Conservation (phyloP, 371 early-diverging fungal species). For the Actinomucor elegans region DNA sequence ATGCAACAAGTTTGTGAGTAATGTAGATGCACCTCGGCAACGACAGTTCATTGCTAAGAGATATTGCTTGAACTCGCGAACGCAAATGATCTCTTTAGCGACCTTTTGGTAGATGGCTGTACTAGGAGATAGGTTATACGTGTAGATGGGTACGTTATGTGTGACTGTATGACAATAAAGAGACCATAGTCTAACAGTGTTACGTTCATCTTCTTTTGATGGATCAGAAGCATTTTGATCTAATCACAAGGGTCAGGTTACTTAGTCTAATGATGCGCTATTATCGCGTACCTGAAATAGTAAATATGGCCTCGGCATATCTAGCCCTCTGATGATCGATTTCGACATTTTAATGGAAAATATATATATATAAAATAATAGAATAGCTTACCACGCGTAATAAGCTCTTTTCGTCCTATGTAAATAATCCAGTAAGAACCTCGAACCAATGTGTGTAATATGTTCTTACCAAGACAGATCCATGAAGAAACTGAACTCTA, state of each 20-base stretch:
- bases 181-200: slow-evolving; percentile 66
- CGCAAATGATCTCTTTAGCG: slow-evolving; percentile 67
- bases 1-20: slow-evolving; percentile 69
- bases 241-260: neutral
- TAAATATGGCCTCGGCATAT: slow-evolving; percentile 50
- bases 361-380: slow-evolving; percentile 2
- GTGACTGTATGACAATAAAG: slow-evolving; percentile 53
- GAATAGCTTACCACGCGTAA: slow-evolving; percentile 35
- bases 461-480: slow-evolving; percentile 41
- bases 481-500: slow-evolving; percentile 42
- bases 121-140: slow-evolving; percentile 68
- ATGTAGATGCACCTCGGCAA: slow-evolving; percentile 66
- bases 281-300: slow-evolving; percentile 58
- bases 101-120: slow-evolving; percentile 67
- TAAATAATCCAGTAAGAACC: neutral
- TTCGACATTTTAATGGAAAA: neutral
- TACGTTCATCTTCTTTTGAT: slow-evolving; percentile 58
- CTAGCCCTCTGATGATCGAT: slow-evolving; percentile 38
- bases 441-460: too few species aligned
- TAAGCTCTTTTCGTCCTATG: slow-evolving; percentile 39
- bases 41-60: slow-evolving; percentile 68
- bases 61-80: slow-evolving; percentile 74
- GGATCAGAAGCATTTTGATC: slow-evolving; percentile 47
- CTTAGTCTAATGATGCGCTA: too few species aligned
- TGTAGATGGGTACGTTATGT: slow-evolving; percentile 60